Evolutionary conservation across 2,329 filamentous ascomycete species (phyloP), one percentile per base, ranked within the genome.

Genomic region (Fusarium pininemorale): DNA sequence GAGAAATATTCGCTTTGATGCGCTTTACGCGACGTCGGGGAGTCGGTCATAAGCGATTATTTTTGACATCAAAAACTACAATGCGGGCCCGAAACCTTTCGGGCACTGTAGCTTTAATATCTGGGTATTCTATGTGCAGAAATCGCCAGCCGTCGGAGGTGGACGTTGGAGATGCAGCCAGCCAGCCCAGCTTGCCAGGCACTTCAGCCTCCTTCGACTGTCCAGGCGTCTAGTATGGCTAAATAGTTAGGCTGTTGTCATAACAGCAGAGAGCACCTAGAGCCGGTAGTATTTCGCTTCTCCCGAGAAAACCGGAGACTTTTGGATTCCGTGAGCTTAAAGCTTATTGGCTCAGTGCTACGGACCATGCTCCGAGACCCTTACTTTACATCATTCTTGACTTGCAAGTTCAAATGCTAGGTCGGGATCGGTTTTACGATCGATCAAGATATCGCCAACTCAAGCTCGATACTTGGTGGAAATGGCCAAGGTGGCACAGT

Each of bases 11-110:
- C 45, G 50, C 47, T 47, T 38, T 50, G 38, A 54, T 56, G 50
- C 60, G 50, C 48, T 58, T 50, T 42, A 66, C 50, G 45, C 64
- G 55, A 66, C 45, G 39, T 44, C 38, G 66, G 66, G 57, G 71
- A 71, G 44, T 30, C 70, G 66, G 51, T 24, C 28, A 28, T 12
- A 11, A n/a, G n/a, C 15, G 30, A 24, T 44, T 39, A 35, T 39
- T n/a, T 62, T 68, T 15, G 24, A 32, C 44, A n/a, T 37, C 32
- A 37, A 30, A n/a, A 35, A 22, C 22, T 38, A n/a, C 50, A 69
- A 45, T 32, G 26, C 32, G 32, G 32, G 32, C 41, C 65, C 66
- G 58, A 69, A 64, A 69, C 16, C 24, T 38, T 69, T 65, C 66
- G 65, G 51, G n/a, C 51, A 39, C 10, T 24, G 35, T 26, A 38